Conservation (phyloP, 352 stramenopile genomes). For the Lagenidium giganteum region DNA sequence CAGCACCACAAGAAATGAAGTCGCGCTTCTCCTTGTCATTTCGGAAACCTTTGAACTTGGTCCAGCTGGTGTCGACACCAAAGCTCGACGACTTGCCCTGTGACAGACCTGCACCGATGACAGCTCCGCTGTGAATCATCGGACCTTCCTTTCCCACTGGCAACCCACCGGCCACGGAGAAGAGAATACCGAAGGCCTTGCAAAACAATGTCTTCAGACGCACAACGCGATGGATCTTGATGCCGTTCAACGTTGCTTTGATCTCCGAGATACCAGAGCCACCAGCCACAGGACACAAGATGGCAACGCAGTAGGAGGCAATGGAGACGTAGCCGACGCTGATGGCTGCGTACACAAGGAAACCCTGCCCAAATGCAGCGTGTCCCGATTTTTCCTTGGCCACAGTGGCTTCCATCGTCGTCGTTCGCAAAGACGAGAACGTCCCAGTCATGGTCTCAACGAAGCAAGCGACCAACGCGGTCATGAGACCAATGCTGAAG, state of each 20-base stretch:
- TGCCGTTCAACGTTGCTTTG: constrained; percentile 98
- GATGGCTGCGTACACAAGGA: constrained; percentile 87
- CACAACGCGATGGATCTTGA: constrained; percentile 96
- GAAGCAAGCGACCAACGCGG: constrained; percentile 90
- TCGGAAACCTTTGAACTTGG: constrained; percentile 89
- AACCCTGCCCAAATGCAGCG: constrained; percentile 66
- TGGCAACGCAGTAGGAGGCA: constrained; percentile 89
- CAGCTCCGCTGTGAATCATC: constrained; percentile 88
- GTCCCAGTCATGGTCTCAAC: constrained; percentile 89
- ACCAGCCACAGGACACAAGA: constrained; percentile 91
- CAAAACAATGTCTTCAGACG: constrained; percentile 94
- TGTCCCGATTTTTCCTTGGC: constrained; percentile 39
- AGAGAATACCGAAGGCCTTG: constrained; percentile 91
- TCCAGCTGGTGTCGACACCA: constrained; percentile 85
- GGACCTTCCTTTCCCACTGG: constrained; percentile 86
- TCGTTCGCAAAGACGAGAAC: constrained; percentile 87
- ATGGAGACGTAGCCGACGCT: constrained; percentile 92
- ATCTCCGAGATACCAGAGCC: constrained; percentile 98
- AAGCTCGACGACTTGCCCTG: constrained; percentile 90
- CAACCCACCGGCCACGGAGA: constrained; percentile 72
- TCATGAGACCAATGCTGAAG: constrained; percentile 91
- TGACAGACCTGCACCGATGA: constrained; percentile 95
- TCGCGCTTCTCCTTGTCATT: constrained; percentile 96
- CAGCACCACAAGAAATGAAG: constrained; percentile 97
- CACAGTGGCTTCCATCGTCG: constrained; percentile 85